Evolutionary conservation across 164 flowering plant species (phyloP).

Genomic region (Stephania japonica): DNA sequence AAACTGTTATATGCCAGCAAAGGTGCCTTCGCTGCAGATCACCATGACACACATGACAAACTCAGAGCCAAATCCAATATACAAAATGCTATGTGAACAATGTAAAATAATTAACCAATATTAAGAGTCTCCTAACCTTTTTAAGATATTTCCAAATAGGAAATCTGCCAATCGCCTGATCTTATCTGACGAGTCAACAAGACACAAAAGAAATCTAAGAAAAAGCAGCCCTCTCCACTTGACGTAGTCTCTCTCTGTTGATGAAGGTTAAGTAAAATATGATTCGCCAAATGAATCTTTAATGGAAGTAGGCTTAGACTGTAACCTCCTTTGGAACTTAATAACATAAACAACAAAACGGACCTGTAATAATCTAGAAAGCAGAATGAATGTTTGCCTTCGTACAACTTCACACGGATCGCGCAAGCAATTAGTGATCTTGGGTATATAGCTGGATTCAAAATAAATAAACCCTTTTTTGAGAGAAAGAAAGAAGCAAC

Average conservation of each 20-base stretch:
- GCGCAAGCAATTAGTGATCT: conserved; percentile 80
- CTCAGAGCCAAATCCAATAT: background rate
- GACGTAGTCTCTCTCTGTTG: conserved; percentile 93
- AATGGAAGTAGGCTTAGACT: background rate
- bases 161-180: conserved; percentile 86
- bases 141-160: conserved; percentile 80
- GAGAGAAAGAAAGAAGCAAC: conserved; percentile 10
- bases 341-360: conserved; percentile 6
- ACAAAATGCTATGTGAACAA: background rate
- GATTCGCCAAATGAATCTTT: background rate
- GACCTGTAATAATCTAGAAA: conserved; percentile 88
- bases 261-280: background rate
- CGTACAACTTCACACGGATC: conserved; percentile 98
- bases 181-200: conserved; percentile 92
- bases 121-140: conserved; percentile 42
- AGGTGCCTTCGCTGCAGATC: conserved; percentile 81
- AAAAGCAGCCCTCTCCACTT: conserved; percentile 98
- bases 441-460: conserved; percentile 72
- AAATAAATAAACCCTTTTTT: background rate
- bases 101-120: background rate
- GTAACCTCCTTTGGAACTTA: background rate
- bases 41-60: conserved; percentile 11
- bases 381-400: conserved; percentile 87
- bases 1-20: conserved; percentile 97
- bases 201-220: conserved; percentile 80